Evolutionary conservation across 73 alveolate genomes (phyloP).

Genomic region (Tetrahymena thermophila): DNA sequence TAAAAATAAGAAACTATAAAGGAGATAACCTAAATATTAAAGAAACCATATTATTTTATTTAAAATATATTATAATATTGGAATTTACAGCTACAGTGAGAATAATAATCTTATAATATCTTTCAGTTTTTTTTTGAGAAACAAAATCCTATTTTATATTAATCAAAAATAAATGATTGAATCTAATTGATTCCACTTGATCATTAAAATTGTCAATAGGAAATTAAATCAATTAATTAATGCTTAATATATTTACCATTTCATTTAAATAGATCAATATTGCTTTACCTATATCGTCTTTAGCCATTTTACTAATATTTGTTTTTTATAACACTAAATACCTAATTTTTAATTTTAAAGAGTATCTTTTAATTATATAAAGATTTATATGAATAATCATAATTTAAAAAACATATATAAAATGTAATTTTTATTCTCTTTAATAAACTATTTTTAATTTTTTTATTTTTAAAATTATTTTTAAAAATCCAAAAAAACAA

Average conservation of each 20-base stretch:
- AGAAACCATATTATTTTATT: neutral
- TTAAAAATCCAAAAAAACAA: too few species aligned
- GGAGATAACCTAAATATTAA: neutral
- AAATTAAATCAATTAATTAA: too few species aligned
- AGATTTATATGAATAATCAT: too few species aligned
- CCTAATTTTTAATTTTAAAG: neutral
- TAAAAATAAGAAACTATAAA: neutral
- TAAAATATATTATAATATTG: neutral
- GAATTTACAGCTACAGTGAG: neutral
- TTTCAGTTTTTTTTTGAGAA: neutral
- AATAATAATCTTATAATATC: neutral
- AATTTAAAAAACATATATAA: too few species aligned
- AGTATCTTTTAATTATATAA: neutral
- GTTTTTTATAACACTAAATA: neutral
- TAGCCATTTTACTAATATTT: neutral
- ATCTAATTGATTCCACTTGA: too few species aligned
- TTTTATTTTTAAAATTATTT: too few species aligned
- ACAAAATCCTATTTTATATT: neutral
- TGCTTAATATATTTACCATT: neutral
- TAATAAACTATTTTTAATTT: too few species aligned
- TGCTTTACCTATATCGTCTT: neutral
- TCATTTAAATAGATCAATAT: neutral
- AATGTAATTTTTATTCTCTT: too few species aligned
- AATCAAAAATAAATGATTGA: neutral
- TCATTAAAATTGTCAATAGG: too few species aligned